Evolutionary conservation across 768 basidiomycete species (phyloP).

Genomic region (Mrakia frigida): DNA sequence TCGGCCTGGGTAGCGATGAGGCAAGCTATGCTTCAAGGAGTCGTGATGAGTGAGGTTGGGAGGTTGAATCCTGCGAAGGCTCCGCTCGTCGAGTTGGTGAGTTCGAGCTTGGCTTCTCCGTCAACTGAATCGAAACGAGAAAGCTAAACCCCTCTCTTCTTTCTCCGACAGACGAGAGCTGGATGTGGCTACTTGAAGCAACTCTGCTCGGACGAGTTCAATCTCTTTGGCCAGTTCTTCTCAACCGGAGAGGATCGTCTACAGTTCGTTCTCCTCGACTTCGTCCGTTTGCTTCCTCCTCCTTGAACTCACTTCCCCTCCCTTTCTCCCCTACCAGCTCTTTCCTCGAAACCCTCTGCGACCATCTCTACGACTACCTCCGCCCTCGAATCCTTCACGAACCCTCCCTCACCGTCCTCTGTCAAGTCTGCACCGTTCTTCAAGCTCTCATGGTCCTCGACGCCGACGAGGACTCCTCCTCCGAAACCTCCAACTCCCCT

Average conservation of each 20-base stretch:
- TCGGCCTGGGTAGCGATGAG: conserved; percentile 72
- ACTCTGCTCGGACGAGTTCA: conserved; percentile 83
- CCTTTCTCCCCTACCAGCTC: conserved; percentile 50
- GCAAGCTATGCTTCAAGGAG: conserved; percentile 62
- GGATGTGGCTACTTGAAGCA: conserved; percentile 92
- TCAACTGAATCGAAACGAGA: no score
- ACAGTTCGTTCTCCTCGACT: conserved; percentile 53
- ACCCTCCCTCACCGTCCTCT: conserved; percentile 74
- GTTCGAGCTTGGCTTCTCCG: conserved; percentile 18
- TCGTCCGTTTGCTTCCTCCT: background rate
- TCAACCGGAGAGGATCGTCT: conserved; percentile 70
- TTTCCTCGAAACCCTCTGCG: conserved; percentile 86
- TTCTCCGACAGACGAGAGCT: conserved; percentile 62
- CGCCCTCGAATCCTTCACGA: conserved; percentile 94
- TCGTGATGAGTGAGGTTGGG: conserved; percentile 74
- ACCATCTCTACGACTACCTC: conserved; percentile 90
- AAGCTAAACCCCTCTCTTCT: background rate
- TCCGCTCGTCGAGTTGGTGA: conserved; percentile 81
- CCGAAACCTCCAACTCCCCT: background rate
- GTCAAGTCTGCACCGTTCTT: conserved; percentile 92
- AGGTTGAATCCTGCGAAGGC: conserved; percentile 70
- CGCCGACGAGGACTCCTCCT: conserved; percentile 37
- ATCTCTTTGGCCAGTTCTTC: conserved; percentile 79
- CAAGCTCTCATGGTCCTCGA: conserved; percentile 95
- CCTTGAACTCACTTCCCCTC: background rate